Evolutionary conservation across 192 early-diverging fungal species (phyloP), one percentile per base, ranked within the genome.

Genomic region (Endogone sp.): DNA sequence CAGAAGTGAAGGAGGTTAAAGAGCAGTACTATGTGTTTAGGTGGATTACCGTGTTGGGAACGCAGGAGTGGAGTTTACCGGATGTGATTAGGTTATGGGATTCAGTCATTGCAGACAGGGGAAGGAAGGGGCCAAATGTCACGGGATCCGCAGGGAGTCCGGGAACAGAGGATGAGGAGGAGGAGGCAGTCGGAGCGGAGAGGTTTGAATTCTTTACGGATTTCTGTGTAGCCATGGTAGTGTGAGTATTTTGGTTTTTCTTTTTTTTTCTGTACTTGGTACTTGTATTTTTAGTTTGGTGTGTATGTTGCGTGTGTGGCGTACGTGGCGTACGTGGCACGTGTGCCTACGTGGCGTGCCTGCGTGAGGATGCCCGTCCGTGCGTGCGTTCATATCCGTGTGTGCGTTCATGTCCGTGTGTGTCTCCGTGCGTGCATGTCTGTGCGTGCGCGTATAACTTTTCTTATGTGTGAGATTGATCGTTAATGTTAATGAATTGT

Each of bases 51-150:
- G 88, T 91, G 6, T 71, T 91, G 49, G 86, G 85, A 31, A 86
- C 90, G 6, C 91, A 92, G 71, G 91, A 92, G 76, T 90, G 86
- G 75, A 75, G 85, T 28, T 75, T 94, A 9, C 93, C 93, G 0
- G 91, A 93, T 76, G 85, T 91, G 3, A 86, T 93, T 62, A 71
- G 86, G 24, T 76, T 94, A 49, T 94, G 93, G 93, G 93, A 94
- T 72, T 85, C 91, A 28, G 65, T 92, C 9, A 75, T 94, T 56
- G 87, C 92, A 0, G 90, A 94, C 68, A 79, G 89, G 9, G 80
- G 73, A 6, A 68, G 73, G 55, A 79, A 82, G 32, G 73, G 75
- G n/a, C n/a, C n/a, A n/a, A n/a, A n/a, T n/a, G n/a, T n/a, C n/a
- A n/a, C n/a, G n/a, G n/a, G n/a, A n/a, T n/a, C n/a, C n/a, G n/a